Base-by-base conservation (phyloP, 192 early-diverging fungal genomes). In the Gamsiella multidivaricata region DNA sequence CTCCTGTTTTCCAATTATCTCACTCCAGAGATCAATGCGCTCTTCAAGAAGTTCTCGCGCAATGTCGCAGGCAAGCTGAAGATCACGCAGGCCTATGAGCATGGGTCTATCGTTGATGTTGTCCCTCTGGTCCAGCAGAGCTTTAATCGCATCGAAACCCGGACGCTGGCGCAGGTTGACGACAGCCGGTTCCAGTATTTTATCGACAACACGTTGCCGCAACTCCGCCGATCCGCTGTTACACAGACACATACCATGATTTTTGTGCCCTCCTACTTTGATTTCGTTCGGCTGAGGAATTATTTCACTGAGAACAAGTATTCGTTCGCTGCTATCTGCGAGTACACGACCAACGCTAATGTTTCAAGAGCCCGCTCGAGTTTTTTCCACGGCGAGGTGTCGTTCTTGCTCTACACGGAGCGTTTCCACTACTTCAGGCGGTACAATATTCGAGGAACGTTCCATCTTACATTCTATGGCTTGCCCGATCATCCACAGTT, bases 371-470 rank as follows among this genome's bases (percentile, higher is more conserved):
- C 93, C 0, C 88, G 98, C 36, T 79, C 87, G 11, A 67, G 86
- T 54, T 96, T 98, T 62, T 94, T 91, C 82, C 88, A 90, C 22
- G 94, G 94, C n/a, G 87, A 91, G 18, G 78, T 88, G 8, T 83
- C 86, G 51, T 91, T 95, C 56, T 75, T 98, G 36, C 61, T 99
- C 18, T 90, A 91, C 70, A 97, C 96, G 31, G 98, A 99, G 83
- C 90, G 98, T n/a, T 94, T 95, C 61, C 96, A 99, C 76, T 99
- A 94, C 75, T 99, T 94, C 84, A 83, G 95, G 72, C 79, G 94
- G 82, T 92, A 92, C 56, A 88, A 88, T 31, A 91, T 99, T 61
- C 88, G 93, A 46, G 96, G 95, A 18, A 88, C 92, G 28, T 86
- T 85, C 50, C 92, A 96, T 69, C 49, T 99, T 28, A 84, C 97